These are phyloP conservation scores for Vinca major DNA, from an alignment of 305 asterid genomes.

Conservation along the genomic window DNA sequence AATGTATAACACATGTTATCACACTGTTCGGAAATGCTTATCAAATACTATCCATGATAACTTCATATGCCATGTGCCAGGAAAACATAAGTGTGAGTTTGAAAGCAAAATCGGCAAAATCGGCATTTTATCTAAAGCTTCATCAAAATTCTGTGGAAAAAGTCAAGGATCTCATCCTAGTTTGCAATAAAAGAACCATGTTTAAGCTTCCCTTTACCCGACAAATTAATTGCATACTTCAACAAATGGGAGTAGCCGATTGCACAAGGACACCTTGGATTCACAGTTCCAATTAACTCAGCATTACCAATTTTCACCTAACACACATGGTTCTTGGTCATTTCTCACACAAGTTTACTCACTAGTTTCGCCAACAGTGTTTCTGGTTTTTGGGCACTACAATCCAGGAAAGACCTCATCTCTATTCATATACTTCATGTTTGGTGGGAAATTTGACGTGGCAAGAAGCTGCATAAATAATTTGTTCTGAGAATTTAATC, in stretches of 20 bases:
- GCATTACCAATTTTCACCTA: neutral
- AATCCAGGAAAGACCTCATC: neutral
- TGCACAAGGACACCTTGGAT: neutral
- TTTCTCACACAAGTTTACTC: neutral
- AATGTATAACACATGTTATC: neutral
- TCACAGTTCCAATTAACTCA: neutral
- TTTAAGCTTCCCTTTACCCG: neutral
- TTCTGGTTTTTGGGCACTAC: neutral
- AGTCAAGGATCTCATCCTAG: neutral
- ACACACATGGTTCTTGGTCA: neutral
- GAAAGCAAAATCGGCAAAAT: neutral
- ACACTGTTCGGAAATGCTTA: neutral
- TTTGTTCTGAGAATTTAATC: neutral
- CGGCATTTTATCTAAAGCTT: neutral
- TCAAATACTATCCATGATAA: neutral
- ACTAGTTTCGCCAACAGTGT: neutral
- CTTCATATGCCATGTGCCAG: constrained; percentile 1
- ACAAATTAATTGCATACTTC: neutral
- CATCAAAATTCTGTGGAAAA: neutral
- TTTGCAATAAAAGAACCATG: neutral
- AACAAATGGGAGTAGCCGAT: neutral
- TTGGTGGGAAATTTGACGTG: neutral
- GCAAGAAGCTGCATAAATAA: neutral
- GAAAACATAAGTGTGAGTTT: neutral
- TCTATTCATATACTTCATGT: neutral